Conservation (phyloP, 306 rosid species). For the Dryas octopetala region DNA sequence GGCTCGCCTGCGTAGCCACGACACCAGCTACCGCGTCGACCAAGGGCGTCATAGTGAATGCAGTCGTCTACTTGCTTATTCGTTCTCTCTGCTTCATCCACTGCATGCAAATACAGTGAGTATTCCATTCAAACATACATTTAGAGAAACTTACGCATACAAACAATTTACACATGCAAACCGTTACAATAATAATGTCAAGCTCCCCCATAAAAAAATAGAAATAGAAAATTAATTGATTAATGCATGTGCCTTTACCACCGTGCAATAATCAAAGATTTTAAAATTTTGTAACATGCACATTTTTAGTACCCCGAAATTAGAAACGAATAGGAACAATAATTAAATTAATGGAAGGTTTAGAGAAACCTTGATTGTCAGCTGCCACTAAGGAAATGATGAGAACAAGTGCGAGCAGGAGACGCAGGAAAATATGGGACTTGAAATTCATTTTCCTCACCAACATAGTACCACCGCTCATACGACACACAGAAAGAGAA, state of each 20-base stretch:
- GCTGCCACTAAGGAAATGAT: neutral
- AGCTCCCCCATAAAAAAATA: too few species aligned
- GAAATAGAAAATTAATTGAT: too few species aligned
- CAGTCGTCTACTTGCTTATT: neutral
- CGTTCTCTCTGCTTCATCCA: neutral
- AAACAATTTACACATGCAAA: too few species aligned
- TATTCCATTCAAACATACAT: too few species aligned
- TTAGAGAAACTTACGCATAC: too few species aligned
- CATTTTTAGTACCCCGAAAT: too few species aligned
- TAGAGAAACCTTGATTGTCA: neutral
- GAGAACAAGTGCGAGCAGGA: constrained; percentile 6
- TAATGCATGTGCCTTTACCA: too few species aligned
- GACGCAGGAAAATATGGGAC: neutral
- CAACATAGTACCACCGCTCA: neutral
- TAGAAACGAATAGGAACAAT: too few species aligned
- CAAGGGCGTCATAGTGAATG: neutral
- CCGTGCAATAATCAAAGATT: too few species aligned
- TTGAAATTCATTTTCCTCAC: constrained; percentile 2
- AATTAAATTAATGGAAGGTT: too few species aligned
- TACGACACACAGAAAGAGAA: neutral
- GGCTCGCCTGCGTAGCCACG: neutral
- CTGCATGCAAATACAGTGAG: neutral
- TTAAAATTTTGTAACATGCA: too few species aligned
- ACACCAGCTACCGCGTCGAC: neutral
- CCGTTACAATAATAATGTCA: too few species aligned